Conservation (phyloP, 306 rosid species). For the Prunus dulcis region DNA sequence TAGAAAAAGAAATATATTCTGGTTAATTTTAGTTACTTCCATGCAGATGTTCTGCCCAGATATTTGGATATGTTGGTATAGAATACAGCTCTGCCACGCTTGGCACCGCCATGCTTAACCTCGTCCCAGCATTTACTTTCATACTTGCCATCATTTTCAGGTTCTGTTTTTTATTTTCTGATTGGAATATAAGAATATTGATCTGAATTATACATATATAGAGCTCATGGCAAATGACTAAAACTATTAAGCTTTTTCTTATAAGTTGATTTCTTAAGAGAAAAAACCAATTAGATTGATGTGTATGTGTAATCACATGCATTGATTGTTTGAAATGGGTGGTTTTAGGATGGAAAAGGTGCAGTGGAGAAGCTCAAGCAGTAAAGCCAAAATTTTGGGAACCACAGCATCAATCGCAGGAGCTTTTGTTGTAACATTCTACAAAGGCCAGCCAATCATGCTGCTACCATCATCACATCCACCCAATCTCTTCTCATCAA, state of each 20-base stretch:
- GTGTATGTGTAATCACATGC: too few species aligned
- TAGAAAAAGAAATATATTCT: too few species aligned
- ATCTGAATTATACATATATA: too few species aligned
- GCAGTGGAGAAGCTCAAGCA: conserved; percentile 30
- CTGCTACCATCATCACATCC: not conserved
- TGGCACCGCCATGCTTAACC: conserved; percentile 44
- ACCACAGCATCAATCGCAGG: conserved; percentile 39
- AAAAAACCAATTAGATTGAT: too few species aligned
- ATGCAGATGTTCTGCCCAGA: conserved; percentile 30
- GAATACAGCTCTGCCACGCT: conserved; percentile 52
- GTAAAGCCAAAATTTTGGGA: conserved; percentile 43
- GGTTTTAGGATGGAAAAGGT: conserved; percentile 44
- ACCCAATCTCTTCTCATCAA: conserved; percentile 8
- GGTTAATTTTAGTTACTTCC: too few species aligned
- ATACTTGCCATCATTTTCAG: conserved; percentile 46
- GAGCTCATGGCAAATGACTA: too few species aligned
- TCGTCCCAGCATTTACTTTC: conserved; percentile 57
- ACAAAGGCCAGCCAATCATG: conserved; percentile 42
- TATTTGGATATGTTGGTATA: conserved; percentile 40
- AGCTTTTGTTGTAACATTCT: conserved; percentile 45
- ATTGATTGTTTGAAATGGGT: too few species aligned
- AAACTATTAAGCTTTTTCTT: too few species aligned
- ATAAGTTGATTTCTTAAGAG: too few species aligned
- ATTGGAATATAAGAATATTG: too few species aligned
- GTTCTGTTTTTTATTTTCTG: conserved; percentile 9